Evolutionary conservation across 805 yeast genomes (phyloP).

Genomic region (Debaryomyces hansenii): DNA sequence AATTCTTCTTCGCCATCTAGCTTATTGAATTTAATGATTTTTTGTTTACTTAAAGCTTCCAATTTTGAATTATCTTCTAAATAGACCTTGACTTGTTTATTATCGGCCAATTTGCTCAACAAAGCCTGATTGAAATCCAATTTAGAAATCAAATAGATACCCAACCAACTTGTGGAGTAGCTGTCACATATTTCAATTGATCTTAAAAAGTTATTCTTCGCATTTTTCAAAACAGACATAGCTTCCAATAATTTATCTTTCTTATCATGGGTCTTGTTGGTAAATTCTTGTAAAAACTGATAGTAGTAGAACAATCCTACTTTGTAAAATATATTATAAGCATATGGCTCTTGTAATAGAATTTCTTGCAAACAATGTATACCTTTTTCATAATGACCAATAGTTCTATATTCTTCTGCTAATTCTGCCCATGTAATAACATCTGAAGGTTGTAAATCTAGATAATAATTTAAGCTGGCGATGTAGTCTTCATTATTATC

Average conservation of each 20-base stretch:
- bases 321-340: slow-evolving; percentile 63
- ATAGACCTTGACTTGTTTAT: slow-evolving; percentile 20
- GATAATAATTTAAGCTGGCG: slow-evolving; percentile 49
- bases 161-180: slow-evolving; percentile 74
- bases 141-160: slow-evolving; percentile 44
- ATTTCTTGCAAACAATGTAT: slow-evolving; percentile 70
- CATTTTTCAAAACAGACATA: slow-evolving; percentile 21
- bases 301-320: slow-evolving; percentile 49
- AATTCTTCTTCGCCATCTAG: slow-evolving; percentile 8
- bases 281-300: slow-evolving; percentile 21
- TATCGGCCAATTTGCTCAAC: slow-evolving; percentile 12
- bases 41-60: slow-evolving; percentile 15
- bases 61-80: slow-evolving; percentile 24
- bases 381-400: slow-evolving; percentile 68
- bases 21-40: slow-evolving; percentile 18
- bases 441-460: slow-evolving; percentile 73
- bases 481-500: slow-evolving; percentile 45
- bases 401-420: slow-evolving; percentile 57
- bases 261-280: slow-evolving; percentile 15
- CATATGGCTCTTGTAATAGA: slow-evolving; percentile 63
- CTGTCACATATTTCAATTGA: slow-evolving; percentile 75
- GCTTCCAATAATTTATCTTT: slow-evolving; percentile 31
- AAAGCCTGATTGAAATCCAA: slow-evolving; percentile 19
- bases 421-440: slow-evolving; percentile 77
- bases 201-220: slow-evolving; percentile 57